Percentiles rank a stretch among this genome's conserved stretches.
These are phyloP conservation scores for Sphagnurus paluster DNA, from an alignment of 1,284 basidiomycete species.

Conservation along the genomic window DNA sequence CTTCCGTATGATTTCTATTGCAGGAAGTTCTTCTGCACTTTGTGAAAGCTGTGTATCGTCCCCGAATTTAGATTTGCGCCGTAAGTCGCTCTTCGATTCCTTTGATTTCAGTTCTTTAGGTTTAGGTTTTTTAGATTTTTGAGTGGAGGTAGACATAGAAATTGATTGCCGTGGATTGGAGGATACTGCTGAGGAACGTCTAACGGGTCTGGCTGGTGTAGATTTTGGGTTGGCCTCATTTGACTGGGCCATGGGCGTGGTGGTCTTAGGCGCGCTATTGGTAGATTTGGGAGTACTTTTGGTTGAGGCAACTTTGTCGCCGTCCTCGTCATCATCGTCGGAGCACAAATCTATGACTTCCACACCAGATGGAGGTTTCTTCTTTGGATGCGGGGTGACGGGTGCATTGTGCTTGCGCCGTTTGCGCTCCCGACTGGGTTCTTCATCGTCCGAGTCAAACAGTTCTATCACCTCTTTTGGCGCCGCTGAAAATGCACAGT, in stretches of 20 bases:
- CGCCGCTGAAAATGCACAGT: not conserved
- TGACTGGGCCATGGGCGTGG: not conserved
- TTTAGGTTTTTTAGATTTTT: not conserved
- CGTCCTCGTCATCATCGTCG: slow-evolving; percentile 11
- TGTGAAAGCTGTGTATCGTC: not conserved
- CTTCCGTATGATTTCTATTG: not conserved
- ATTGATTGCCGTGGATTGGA: not conserved
- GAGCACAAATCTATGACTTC: slow-evolving; percentile 25
- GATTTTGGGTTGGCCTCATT: no score
- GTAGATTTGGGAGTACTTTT: not conserved
- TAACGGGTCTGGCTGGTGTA: no score
- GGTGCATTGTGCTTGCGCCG: not conserved
- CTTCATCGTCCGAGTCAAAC: slow-evolving; percentile 8
- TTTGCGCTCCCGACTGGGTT: not conserved
- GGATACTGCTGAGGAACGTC: not conserved
- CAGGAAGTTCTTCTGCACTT: not conserved
- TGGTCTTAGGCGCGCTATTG: not conserved
- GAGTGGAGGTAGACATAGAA: not conserved
- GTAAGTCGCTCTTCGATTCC: no score
- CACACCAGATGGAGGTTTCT: not conserved
- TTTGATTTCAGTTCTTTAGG: not conserved
- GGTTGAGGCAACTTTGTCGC: not conserved
- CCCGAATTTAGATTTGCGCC: slow-evolving; percentile 1
- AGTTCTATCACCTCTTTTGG: slow-evolving; percentile 9
- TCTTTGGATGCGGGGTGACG: not conserved